Evolutionary conservation across 1,139 yeast genomes (phyloP).

Genomic region (Suhomyces ambrosiae): DNA sequence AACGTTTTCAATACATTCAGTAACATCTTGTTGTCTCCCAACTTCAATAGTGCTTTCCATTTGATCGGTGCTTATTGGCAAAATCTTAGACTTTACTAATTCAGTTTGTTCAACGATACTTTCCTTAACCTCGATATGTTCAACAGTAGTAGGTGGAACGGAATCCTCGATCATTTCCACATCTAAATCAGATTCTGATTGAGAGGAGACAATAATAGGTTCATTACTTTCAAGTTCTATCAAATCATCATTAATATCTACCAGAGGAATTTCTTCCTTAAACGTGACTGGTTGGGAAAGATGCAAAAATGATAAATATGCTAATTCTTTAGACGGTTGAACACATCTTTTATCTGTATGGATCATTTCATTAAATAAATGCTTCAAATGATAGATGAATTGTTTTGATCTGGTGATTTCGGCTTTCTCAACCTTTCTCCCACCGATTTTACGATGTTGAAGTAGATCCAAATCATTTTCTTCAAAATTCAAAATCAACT

Average conservation of each 20-base stretch:
- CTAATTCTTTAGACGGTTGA: conserved; percentile 80
- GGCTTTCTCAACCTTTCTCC: conserved; percentile 68
- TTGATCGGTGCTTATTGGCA: conserved; percentile 59
- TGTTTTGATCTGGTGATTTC: conserved; percentile 83
- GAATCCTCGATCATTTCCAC: conserved; percentile 15
- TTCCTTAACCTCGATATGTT: conserved; percentile 1
- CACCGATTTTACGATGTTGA: conserved; percentile 70
- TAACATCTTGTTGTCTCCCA: conserved; percentile 95
- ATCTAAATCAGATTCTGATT: conserved; percentile 13
- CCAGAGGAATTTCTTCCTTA: conserved; percentile 20
- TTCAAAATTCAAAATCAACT: conserved; percentile 58
- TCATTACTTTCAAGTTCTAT: conserved; percentile 11
- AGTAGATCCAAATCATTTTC: conserved; percentile 25
- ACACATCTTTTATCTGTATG: conserved; percentile 64
- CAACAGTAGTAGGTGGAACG: neutral
- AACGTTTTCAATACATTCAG: conserved; percentile 95
- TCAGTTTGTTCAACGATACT: neutral
- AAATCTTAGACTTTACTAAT: conserved; percentile 16
- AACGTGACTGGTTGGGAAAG: conserved; percentile 67
- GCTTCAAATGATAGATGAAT: conserved; percentile 71
- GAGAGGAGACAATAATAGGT: conserved; percentile 18
- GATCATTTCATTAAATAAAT: conserved; percentile 70
- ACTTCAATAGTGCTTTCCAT: conserved; percentile 73
- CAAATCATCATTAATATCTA: conserved; percentile 13
- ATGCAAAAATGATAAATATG: conserved; percentile 84